Base-by-base conservation (phyloP, 2,329 filamentous ascomycete species). In the Penicillium frequentans region DNA sequence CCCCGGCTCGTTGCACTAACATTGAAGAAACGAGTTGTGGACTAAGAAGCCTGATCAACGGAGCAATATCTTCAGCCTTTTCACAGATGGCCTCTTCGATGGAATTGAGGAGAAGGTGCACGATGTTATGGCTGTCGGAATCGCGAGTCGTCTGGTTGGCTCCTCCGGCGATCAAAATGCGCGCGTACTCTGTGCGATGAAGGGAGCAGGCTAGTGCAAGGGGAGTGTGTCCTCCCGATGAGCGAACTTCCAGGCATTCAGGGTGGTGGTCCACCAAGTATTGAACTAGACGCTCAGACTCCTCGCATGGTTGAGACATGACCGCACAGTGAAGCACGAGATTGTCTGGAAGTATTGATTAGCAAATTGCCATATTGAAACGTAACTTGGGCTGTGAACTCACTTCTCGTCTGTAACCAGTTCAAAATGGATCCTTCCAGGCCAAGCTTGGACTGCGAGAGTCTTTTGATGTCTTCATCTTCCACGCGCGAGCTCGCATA, bases 71-170 rank as follows among this genome's bases (percentile, higher is more conserved):
- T 10, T 77, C 71, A 19, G 85, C 71, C 0, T 56, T 53, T 4
- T 44, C 43, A 7, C 63, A 52, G 3, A 65, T 24, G 63, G 67
- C 3, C 57, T 53, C 11, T 78, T 66, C 13, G 11, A 62, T 37
- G 37, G 78, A 64, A 7, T 46, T 46, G 5, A 75, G 55, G 11
- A 86, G 78, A 2, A 81, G 76, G 67, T 96, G 91, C 1, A 93
- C 61, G 16, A 93, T 75, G 64, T 93, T 96, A 62, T 84, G 81
- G 11, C 85, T 85, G 3, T 75, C 69, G 10, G 74, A 75, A 67
- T 90, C 87, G 24, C 86, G 86, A 33, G 76, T 76, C 1, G 84
- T 84, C 67, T 90, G 87, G 67, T 95, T 85, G 2, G 90, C 89
- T 3, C 89, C 90, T 26, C 83, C 84, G 1, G 81, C 77, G 50